These are phyloP conservation scores for Pythium phragmitis DNA, from an alignment of 352 stramenopile species.

Conservation along the genomic window DNA sequence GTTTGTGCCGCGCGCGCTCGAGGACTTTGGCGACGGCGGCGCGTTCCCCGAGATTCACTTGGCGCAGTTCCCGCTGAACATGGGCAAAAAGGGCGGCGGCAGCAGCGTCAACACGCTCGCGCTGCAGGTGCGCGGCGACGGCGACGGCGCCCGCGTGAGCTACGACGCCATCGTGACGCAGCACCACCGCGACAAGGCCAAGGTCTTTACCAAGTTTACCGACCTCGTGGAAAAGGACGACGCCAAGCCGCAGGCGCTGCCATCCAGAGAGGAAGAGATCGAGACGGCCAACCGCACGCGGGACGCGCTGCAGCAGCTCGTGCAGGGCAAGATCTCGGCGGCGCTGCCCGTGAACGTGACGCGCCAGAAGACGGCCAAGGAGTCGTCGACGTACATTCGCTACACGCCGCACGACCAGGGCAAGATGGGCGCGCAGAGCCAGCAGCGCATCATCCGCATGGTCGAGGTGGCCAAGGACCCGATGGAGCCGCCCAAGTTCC, in stretches of 20 bases:
- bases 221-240: conserved; percentile 93
- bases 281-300: conserved; percentile 68
- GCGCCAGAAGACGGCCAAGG: conserved; percentile 91
- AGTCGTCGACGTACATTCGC: conserved; percentile 79
- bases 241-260: conserved; percentile 56
- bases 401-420: conserved; percentile 85
- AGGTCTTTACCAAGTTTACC: conserved; percentile 93
- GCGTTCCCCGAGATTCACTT: conserved; percentile 99
- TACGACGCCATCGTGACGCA: conserved; percentile 98
- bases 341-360: conserved; percentile 64
- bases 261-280: conserved; percentile 59
- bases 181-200: conserved; percentile 93
- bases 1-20: conserved; percentile 60
- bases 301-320: conserved; percentile 88
- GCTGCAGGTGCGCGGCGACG: conserved; percentile 91
- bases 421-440: conserved; percentile 46
- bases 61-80: conserved; percentile 95
- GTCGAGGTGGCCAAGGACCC: conserved; percentile 98
- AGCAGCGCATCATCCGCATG: conserved; percentile 98
- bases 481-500: conserved; percentile 99
- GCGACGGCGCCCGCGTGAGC: conserved; percentile 60
- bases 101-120: conserved; percentile 64
- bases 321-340: conserved; percentile 91
- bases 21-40: conserved; percentile 97
- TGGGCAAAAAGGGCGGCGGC: conserved; percentile 90